phyloP scores from a whole-genome alignment of 257 asterid genomes.

The Penstemon barbatus region DNA sequence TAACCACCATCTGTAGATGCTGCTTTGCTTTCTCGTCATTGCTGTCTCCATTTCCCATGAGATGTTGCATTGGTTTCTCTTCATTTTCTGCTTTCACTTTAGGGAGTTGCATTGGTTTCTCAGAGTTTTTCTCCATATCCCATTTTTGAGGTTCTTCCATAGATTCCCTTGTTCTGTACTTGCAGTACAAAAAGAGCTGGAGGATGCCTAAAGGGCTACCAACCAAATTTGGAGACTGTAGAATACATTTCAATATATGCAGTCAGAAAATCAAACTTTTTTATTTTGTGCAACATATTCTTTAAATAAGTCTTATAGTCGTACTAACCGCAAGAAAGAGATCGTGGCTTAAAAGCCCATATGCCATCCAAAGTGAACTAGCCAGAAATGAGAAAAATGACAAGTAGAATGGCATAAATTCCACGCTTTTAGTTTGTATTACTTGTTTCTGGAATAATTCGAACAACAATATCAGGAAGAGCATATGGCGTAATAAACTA shows the following conservation, averaged over 20 bases:
- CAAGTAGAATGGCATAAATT: conserved; percentile 83
- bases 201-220: conserved; percentile 73
- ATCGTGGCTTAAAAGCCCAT: conserved; percentile 72
- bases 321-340: conserved; percentile 68
- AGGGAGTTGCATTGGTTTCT: conserved; percentile 28
- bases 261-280: not conserved
- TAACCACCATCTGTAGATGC: conserved; percentile 24
- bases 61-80: conserved; percentile 25
- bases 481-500: not conserved
- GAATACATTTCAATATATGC: conserved; percentile 1
- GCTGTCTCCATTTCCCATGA: conserved; percentile 22
- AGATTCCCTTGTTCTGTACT: conserved; percentile 41
- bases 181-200: conserved; percentile 75
- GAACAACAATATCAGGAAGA: conserved; percentile 10
- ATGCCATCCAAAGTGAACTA: conserved; percentile 76
- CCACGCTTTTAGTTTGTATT: conserved; percentile 72
- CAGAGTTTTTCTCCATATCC: conserved; percentile 33
- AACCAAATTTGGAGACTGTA: conserved; percentile 71
- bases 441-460: conserved; percentile 61
- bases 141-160: conserved; percentile 40
- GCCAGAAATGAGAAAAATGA: conserved; percentile 78
- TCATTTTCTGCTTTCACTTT: conserved; percentile 19
- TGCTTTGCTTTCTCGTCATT: conserved; percentile 30
- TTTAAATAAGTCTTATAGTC: not conserved
- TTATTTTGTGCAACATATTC: not conserved